Evolutionary conservation across 2,329 filamentous ascomycete genomes (phyloP), one percentile per base, ranked within the genome.

Genomic region (Aspergillus tanneri): DNA sequence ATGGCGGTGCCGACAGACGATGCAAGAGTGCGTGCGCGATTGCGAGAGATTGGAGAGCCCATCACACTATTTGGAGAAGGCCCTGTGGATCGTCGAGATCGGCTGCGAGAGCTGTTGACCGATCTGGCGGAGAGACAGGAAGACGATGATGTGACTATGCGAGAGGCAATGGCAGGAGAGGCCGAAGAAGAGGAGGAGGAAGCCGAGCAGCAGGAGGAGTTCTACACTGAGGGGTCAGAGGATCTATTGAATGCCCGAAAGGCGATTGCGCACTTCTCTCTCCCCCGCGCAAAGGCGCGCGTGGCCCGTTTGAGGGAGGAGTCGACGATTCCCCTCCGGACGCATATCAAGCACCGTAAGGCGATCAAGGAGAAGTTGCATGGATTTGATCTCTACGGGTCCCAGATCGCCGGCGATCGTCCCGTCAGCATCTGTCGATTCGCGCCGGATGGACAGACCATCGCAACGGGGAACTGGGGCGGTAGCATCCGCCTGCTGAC

Each of bases 1-100:
- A 88, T 97, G 59, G 86, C 88, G 10, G 93, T 99, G 3, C 93
- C 92, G 0, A 99, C 95, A 46, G 91, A 96, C 67, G 93, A 99
- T 75, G 85, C 81, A 53, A 84, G 88, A 61, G 91, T 99, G 39
- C 87, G 90, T 52, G 78, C 84, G 28, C 84, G 83, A 57, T 79
- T 97, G 50, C 84, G 93, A 56, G 87, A 93, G 62, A 79, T 96
- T 55, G 90, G 88, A n/a, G 88, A 99, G 65, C 93, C 93, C 9
- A 84, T 97, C 46, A 99, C 92, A 0, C 78, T 97, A 0, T 99
- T 99, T 57, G 93, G 91, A 49, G 93, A 99, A 73, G 89, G 88
- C 0, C 85, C 86, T 1, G 85, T 82, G 21, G 92, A 97, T 61
- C 79, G 93, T 50, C 81, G 95, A 74, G 91, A 96, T 64, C 83